phyloP scores from a whole-genome alignment of 768 basidiomycete species.

The Boletellus sp. region DNA sequence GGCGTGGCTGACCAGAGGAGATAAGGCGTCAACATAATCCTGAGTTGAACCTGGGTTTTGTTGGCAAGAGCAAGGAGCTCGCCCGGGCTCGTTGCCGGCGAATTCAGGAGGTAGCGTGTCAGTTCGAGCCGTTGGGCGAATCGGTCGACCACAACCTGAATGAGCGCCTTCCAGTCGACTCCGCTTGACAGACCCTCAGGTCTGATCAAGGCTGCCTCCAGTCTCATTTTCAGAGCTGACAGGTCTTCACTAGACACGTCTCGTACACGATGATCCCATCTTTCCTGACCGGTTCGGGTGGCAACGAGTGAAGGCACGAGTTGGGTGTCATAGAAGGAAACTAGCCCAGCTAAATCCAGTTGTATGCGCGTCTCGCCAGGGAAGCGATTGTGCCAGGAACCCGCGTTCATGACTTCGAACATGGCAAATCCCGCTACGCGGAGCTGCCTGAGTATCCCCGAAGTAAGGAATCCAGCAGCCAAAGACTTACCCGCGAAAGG shows the following conservation, averaged over 20 bases:
- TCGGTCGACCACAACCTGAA: constrained; percentile 30
- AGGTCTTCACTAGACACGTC: constrained; percentile 26
- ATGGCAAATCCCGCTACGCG: neutral
- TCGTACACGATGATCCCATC: constrained; percentile 31
- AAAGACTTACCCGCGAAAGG: constrained; percentile 9
- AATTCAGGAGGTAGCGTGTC: constrained; percentile 20
- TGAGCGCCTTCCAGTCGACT: constrained; percentile 34
- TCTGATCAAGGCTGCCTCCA: constrained; percentile 7
- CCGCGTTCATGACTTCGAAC: constrained; percentile 3
- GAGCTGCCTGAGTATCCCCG: no score
- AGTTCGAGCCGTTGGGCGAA: constrained; percentile 30
- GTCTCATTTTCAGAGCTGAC: neutral
- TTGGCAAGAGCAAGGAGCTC: neutral
- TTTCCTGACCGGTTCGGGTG: constrained; percentile 21
- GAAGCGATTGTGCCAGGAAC: constrained; percentile 32
- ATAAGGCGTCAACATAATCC: constrained; percentile 29
- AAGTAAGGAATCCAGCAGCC: no score
- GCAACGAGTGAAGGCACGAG: constrained; percentile 31
- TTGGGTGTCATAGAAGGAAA: constrained; percentile 37
- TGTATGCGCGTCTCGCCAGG: constrained; percentile 36
- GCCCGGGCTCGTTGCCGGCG: neutral
- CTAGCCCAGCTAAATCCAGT: constrained; percentile 31
- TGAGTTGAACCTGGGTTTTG: constrained; percentile 21
- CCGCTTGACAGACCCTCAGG: constrained; percentile 22
- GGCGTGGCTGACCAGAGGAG: constrained; percentile 13